Base-by-base conservation (phyloP, 23 red algal genomes). In the Gracilariopsis chorda region DNA sequence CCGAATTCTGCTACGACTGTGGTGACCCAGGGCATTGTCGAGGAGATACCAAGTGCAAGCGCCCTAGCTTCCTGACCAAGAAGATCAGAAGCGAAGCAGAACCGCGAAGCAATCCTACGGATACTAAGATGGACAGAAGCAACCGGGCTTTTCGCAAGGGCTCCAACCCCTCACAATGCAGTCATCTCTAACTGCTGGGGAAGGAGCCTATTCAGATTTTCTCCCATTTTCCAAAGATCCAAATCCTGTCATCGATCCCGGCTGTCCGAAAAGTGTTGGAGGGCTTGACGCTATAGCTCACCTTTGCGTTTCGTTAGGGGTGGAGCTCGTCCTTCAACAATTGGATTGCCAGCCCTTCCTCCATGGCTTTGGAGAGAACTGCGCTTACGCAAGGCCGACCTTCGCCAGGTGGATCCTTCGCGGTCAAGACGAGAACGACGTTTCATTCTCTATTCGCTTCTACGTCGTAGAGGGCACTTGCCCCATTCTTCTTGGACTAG, bases 301-400 rank as follows among this genome's bases (percentile, higher is more conserved):
- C 3, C 78, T 83, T 28, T 83, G 4, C 36, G 7, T 46, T 4
- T 52, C 78, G 20, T 28, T 83, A 58, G 78, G 40, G 5, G 64
- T 64, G 4, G 27, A 60, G 7, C 42, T 83, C 8, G 6, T 19
- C 32, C 0, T 83, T n/a, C 53, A 58, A 83, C 13, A 60, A 20
- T 39, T 83, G n/a, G 55, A 83, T 43, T 83, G 78, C n/a, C 52
- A 83, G 3, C 1, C 78, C 1, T 83, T 83, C 57, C 28, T 64
- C 7, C 78, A 83, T 64, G 56, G 78, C 11, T 83, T 60, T 58
- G 51, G 52, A n/a, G n/a, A n/a, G n/a, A n/a, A n/a, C n/a, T n/a
- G n/a, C n/a, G n/a, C n/a, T n/a, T n/a, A 84, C 34, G 58, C 0
- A 2, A 21, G 41, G 21, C 25, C 55, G 33, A 82, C 53, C 35